Evolutionary conservation across 2,329 filamentous ascomycete genomes (phyloP).

Genomic region (Cercospora brassicicola): DNA sequence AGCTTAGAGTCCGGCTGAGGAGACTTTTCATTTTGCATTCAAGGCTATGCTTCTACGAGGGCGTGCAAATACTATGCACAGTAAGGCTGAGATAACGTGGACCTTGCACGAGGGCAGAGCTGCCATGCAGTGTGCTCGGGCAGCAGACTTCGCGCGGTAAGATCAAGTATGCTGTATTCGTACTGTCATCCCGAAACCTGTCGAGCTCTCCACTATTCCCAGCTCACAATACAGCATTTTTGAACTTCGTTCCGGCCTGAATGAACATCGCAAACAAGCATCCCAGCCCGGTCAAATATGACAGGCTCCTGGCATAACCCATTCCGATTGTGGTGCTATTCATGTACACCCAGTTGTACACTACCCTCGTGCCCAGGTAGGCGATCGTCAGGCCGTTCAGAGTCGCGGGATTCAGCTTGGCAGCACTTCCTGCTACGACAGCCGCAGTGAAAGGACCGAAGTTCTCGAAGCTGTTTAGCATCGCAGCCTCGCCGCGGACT

Average conservation of each 20-base stretch:
- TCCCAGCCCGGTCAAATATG: conserved; percentile 31
- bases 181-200: background rate
- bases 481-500: conserved; percentile 42
- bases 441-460: conserved; percentile 43
- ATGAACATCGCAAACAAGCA: conserved; percentile 32
- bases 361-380: conserved; percentile 33
- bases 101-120: background rate
- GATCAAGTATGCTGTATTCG: background rate
- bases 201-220: background rate
- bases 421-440: conserved; percentile 43
- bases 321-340: conserved; percentile 27
- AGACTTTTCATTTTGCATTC: background rate
- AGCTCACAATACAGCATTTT: background rate
- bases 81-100: background rate
- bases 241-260: conserved; percentile 32
- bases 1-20: background rate
- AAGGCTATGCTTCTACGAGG: background rate
- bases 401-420: conserved; percentile 33
- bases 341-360: conserved; percentile 37
- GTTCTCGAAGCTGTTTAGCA: conserved; percentile 44
- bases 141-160: background rate
- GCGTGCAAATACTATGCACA: background rate
- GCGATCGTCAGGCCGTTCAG: conserved; percentile 35
- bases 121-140: background rate
- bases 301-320: conserved; percentile 24